Evolutionary conservation across 768 basidiomycete species (phyloP), one percentile per base, ranked within the genome.

Genomic region (Cantharellus anzutake): DNA sequence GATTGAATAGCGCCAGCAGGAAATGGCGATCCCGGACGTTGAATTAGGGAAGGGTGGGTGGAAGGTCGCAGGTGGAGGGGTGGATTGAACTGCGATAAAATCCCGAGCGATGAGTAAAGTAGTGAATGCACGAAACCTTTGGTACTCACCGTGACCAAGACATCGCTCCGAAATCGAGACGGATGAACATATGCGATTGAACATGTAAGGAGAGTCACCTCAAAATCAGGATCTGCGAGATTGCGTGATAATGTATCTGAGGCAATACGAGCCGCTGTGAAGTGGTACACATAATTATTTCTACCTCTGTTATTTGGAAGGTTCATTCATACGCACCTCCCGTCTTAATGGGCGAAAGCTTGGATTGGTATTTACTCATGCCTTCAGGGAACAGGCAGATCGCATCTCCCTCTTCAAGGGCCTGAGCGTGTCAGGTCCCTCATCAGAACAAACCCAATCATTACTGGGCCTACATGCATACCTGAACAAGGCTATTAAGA

Each of bases 301-400:
- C 37, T 29, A 29, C 29, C 51, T 7, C 16, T n/a, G 41, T 4
- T 56, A n/a, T 39, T 51, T 39, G 11, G 53, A 60, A 59, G 20
- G 38, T 7, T 39, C 20, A 29, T 29, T 11, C 40, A 16, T 2
- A 68, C 73, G 51, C 59, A 84, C 86, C 85, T 69, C 90, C 90
- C 5, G 89, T 90, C 69, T 88, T 89, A 57, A 93, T 69, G 2
- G 89, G 86, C 2, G 88, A 85, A 58, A 93, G 84, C n/a, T 78
- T 81, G 0, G 89, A 86, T 64, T 86, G 84, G 68, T 83, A 93
- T 51, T 87, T 75, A 66, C 86, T 88, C 72, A 82, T 77, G 1
- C 90, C 91, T 71, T 92, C 90, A 2, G 89, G 88, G 65, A 91
- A 91, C 59, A 91, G 65, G 66, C 85, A 89, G 2, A 88, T 76